Conservation (phyloP, 2,329 filamentous ascomycete species). For the Fonsecaea nubica region DNA sequence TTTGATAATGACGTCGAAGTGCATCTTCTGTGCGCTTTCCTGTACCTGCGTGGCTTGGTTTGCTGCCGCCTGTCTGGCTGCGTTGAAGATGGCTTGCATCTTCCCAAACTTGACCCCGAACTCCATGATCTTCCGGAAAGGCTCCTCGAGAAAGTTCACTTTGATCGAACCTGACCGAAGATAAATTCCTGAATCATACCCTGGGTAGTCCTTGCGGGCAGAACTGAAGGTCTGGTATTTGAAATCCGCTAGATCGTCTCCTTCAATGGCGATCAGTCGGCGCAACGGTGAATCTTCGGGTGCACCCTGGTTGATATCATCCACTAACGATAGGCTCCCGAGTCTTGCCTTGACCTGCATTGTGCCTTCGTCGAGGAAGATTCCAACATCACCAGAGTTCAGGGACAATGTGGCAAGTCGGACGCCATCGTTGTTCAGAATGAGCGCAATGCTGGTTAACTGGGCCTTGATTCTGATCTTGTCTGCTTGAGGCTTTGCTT, state of each 20-base stretch:
- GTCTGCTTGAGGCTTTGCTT: slow-evolving; percentile 50
- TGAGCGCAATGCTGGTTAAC: slow-evolving; percentile 88
- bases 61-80: slow-evolving; percentile 89
- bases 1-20: slow-evolving; percentile 90
- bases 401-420: slow-evolving; percentile 90
- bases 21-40: slow-evolving; percentile 85
- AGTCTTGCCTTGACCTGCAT: slow-evolving; percentile 88
- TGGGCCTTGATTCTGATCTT: slow-evolving; percentile 94
- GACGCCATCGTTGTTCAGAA: slow-evolving; percentile 97
- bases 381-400: slow-evolving; percentile 87
- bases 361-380: slow-evolving; percentile 83
- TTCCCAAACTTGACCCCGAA: slow-evolving; percentile 99
- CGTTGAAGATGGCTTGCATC: slow-evolving; percentile 99
- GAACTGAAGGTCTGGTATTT: slow-evolving; percentile 94
- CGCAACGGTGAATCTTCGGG: slow-evolving; percentile 80
- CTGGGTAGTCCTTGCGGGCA: slow-evolving; percentile 78
- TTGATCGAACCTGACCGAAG: slow-evolving; percentile 93
- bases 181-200: slow-evolving; percentile 90
- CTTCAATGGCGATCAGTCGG: slow-evolving; percentile 90
- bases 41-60: slow-evolving; percentile 93
- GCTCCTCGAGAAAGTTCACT: slow-evolving; percentile 95
- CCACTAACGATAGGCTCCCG: slow-evolving; percentile 85
- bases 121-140: slow-evolving; percentile 96
- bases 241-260: slow-evolving; percentile 94
- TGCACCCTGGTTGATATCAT: slow-evolving; percentile 92